Evolutionary conservation across 352 stramenopile genomes (phyloP).

Genomic region (Pythium rhizo-oryzae): DNA sequence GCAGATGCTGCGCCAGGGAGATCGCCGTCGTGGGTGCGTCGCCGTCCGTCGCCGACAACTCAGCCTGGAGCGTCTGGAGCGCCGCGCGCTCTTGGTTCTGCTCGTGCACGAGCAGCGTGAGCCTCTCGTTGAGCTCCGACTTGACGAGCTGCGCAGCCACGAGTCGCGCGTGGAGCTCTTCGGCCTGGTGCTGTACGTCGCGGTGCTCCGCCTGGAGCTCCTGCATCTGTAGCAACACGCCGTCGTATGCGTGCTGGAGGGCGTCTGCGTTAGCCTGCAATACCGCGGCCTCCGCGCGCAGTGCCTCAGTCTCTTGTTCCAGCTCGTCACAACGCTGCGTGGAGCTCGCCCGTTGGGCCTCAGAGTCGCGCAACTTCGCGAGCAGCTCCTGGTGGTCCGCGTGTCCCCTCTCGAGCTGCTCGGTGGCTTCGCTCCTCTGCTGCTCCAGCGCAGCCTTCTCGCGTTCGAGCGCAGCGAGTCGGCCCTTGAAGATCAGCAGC

Average conservation of each 20-base stretch:
- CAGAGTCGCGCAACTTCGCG: not conserved
- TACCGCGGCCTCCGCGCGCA: constrained; percentile 2
- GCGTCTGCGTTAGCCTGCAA: constrained; percentile 23
- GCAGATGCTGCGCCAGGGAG: constrained; percentile 24
- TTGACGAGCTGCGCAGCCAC: constrained; percentile 45
- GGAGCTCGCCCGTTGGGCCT: not conserved
- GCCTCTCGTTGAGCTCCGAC: constrained; percentile 22
- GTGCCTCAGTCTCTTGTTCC: not conserved
- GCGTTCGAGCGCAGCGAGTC: constrained; percentile 3
- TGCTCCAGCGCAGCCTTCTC: constrained; percentile 14
- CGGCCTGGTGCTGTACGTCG: constrained; percentile 48
- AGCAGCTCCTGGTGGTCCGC: not conserved
- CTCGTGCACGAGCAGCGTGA: constrained; percentile 15
- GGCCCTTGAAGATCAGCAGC: constrained; percentile 18
- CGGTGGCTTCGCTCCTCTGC: not conserved
- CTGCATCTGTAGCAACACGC: constrained; percentile 38
- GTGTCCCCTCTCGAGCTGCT: not conserved
- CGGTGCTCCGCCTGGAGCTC: constrained; percentile 57
- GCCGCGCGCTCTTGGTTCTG: constrained; percentile 22
- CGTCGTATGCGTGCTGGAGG: constrained; percentile 50
- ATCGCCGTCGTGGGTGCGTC: constrained; percentile 11
- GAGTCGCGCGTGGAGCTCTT: constrained; percentile 60
- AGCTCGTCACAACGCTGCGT: not conserved
- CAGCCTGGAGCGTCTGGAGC: constrained; percentile 1
- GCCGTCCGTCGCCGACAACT: not conserved